phyloP scores from a whole-genome alignment of 352 stramenopile species.

The Pythium insidiosum region DNA sequence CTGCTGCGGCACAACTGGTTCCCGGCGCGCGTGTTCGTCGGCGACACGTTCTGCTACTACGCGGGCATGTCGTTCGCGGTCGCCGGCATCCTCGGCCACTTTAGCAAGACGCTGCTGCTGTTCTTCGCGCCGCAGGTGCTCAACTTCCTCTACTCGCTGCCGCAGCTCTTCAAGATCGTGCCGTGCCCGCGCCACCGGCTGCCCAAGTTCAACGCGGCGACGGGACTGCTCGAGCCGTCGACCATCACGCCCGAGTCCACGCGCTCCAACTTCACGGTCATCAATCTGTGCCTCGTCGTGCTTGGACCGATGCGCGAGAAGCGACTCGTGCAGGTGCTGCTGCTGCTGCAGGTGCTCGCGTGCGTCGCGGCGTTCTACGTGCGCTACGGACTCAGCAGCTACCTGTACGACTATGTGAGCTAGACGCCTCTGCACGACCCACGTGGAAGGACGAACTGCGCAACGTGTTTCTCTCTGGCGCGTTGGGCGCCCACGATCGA shows the following conservation, averaged over 20 bases:
- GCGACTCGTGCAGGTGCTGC: conserved; percentile 48
- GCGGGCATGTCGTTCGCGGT: conserved; percentile 98
- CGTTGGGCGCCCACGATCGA: no score
- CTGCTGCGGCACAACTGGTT: conserved; percentile 98
- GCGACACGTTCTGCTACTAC: conserved; percentile 99
- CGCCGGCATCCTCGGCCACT: conserved; percentile 94
- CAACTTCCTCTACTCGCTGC: conserved; percentile 98
- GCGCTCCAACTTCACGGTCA: conserved; percentile 83
- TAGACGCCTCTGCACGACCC: conserved; percentile 65
- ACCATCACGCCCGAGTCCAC: conserved; percentile 84
- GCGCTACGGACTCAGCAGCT: conserved; percentile 76
- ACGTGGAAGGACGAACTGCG: no score
- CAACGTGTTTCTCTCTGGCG: background rate
- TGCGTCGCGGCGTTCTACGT: conserved; percentile 77
- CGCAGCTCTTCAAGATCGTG: conserved; percentile 97
- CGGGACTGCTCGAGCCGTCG: conserved; percentile 89
- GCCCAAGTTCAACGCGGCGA: conserved; percentile 91
- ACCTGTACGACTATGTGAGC: conserved; percentile 85
- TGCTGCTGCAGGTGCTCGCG: conserved; percentile 69
- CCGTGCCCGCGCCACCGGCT: conserved; percentile 97
- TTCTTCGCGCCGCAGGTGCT: conserved; percentile 98
- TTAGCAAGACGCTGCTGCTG: conserved; percentile 97
- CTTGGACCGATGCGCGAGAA: conserved; percentile 82
- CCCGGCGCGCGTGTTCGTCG: conserved; percentile 96
- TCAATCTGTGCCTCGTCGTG: conserved; percentile 82